These are phyloP conservation scores for Lasiosphaeriaceae sp. DNA, from an alignment of 495 filamentous ascomycete genomes.

Conservation along the genomic window DNA sequence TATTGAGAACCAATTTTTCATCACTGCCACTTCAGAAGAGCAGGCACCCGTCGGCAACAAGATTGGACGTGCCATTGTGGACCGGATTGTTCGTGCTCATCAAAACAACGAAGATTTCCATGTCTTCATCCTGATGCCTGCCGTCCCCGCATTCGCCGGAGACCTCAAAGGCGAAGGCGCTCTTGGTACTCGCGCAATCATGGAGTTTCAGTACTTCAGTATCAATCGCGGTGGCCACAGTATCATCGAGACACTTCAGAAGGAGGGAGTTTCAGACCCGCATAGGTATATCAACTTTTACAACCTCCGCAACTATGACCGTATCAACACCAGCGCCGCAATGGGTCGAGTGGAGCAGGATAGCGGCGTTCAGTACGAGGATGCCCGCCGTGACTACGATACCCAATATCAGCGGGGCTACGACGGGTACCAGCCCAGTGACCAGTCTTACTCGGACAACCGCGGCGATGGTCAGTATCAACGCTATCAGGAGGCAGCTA, in stretches of 20 bases:
- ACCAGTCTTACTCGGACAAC: conserved; percentile 22
- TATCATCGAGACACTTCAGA: conserved; percentile 75
- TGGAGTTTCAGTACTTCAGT: conserved; percentile 79
- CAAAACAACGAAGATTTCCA: conserved; percentile 70
- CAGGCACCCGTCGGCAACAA: conserved; percentile 82
- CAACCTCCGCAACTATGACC: conserved; percentile 90
- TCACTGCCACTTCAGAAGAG: conserved; percentile 74
- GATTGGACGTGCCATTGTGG: conserved; percentile 83
- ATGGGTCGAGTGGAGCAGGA: conserved; percentile 62
- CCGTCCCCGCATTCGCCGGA: conserved; percentile 86
- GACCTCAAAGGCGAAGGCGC: conserved; percentile 75
- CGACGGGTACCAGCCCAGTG: conserved; percentile 22
- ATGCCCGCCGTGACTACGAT: conserved; percentile 65
- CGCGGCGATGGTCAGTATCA: conserved; percentile 41
- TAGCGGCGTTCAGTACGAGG: conserved; percentile 70
- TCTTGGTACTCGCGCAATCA: conserved; percentile 86
- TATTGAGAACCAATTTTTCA: conserved; percentile 98
- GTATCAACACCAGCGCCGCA: conserved; percentile 68
- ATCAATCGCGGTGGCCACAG: conserved; percentile 85
- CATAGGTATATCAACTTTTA: conserved; percentile 90
- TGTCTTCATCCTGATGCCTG: conserved; percentile 81
- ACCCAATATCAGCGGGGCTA: conserved; percentile 37
- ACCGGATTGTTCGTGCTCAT: conserved; percentile 78
- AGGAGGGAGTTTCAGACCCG: conserved; percentile 62
- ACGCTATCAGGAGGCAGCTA: conserved; percentile 66